phyloP scores from a whole-genome alignment of 352 stramenopile genomes.

The Phytophthora constricta region DNA sequence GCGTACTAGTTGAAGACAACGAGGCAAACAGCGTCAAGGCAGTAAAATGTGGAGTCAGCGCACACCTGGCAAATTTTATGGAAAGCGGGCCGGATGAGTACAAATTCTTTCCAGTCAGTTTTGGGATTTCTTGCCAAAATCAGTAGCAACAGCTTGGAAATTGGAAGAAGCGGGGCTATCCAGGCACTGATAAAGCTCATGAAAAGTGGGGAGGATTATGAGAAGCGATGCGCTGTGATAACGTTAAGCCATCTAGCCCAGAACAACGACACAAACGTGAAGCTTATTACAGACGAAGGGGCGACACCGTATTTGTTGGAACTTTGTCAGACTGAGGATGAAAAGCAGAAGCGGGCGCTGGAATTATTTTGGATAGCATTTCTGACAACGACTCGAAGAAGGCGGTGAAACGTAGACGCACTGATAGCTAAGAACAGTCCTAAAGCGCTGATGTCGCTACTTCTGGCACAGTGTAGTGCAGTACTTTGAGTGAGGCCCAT shows the following conservation, averaged over 20 bases:
- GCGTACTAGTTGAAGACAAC: background rate
- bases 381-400: background rate
- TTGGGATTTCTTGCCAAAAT: background rate
- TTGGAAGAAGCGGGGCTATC: background rate
- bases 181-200: background rate
- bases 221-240: constrained; percentile 1
- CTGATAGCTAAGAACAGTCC: background rate
- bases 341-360: background rate
- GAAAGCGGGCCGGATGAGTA: background rate
- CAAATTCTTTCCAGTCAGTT: background rate
- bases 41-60: background rate
- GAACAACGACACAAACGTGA: background rate
- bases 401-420: background rate
- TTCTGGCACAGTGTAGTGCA: too few relatives aligned
- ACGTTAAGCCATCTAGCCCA: constrained; percentile 3
- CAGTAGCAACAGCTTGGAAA: background rate
- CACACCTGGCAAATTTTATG: background rate
- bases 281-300: background rate
- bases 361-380: background rate
- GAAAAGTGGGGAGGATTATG: background rate
- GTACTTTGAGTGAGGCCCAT: too few relatives aligned
- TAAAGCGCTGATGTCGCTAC: too few relatives aligned
- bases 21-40: background rate
- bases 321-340: background rate
- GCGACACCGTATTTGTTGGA: constrained; percentile 1